Conservation (phyloP, 805 yeast genomes). For the Saturnispora ahearnii region DNA sequence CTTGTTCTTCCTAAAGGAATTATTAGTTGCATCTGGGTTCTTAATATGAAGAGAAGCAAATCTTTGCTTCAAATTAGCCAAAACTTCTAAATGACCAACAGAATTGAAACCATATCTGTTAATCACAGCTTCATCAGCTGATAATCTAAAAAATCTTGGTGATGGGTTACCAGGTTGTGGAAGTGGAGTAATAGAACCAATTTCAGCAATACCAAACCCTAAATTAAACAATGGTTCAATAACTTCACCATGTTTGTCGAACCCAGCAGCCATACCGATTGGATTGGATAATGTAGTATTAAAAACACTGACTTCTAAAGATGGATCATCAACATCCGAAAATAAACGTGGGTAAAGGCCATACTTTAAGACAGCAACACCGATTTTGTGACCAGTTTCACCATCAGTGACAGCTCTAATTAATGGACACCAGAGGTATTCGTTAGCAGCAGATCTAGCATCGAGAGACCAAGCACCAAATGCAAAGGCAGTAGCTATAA, state of each 20-base stretch:
- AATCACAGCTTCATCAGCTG: slow-evolving; percentile 81
- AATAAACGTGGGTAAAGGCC: slow-evolving; percentile 59
- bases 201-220: slow-evolving; percentile 87
- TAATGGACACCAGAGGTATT: slow-evolving; percentile 71
- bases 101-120: slow-evolving; percentile 95
- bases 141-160: slow-evolving; percentile 84
- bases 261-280: slow-evolving; percentile 90
- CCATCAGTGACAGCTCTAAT: slow-evolving; percentile 65
- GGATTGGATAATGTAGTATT: slow-evolving; percentile 63
- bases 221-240: slow-evolving; percentile 67
- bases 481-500: slow-evolving; percentile 23
- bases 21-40: slow-evolving; percentile 18
- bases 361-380: slow-evolving; percentile 57
- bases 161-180: slow-evolving; percentile 94
- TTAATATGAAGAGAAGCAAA: slow-evolving; percentile 33
- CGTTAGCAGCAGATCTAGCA: slow-evolving; percentile 76
- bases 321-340: slow-evolving; percentile 42
- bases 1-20: slow-evolving; percentile 51
- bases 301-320: slow-evolving; percentile 53
- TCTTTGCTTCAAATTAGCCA: slow-evolving; percentile 58
- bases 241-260: slow-evolving; percentile 90
- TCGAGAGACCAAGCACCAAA: slow-evolving; percentile 54
- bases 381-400: slow-evolving; percentile 77
- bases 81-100: slow-evolving; percentile 70
- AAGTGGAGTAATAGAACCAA: slow-evolving; percentile 86